phyloP scores from a whole-genome alignment of 345 rosid genomes.

The Fremontodendron californicum region DNA sequence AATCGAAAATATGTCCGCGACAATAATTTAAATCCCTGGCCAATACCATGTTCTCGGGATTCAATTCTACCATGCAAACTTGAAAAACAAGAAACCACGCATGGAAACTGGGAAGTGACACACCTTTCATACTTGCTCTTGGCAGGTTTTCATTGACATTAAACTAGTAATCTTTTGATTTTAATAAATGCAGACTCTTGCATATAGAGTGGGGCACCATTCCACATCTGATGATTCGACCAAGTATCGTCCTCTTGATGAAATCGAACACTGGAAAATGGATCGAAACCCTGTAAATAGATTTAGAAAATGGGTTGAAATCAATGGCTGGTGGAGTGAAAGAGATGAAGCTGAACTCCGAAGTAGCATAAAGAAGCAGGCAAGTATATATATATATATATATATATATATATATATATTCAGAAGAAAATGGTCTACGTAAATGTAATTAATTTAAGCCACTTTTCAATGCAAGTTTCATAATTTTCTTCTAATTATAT shows the following conservation, averaged over 20 bases:
- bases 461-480: background rate
- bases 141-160: background rate
- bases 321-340: conserved; percentile 76
- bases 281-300: conserved; percentile 62
- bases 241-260: conserved; percentile 54
- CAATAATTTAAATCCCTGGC: no score
- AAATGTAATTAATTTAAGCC: background rate
- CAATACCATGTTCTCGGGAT: background rate
- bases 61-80: background rate
- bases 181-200: conserved; percentile 40
- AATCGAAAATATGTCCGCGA: no score
- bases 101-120: background rate
- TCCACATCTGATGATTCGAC: conserved; percentile 91
- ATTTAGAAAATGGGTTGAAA: conserved; percentile 59
- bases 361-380: conserved; percentile 50
- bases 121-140: background rate
- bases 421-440: background rate
- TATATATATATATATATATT: background rate
- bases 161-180: background rate
- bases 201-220: conserved; percentile 80
- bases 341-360: conserved; percentile 53
- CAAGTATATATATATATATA: background rate
- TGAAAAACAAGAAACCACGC: background rate
- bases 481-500: background rate
- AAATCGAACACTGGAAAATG: conserved; percentile 68